These are phyloP conservation scores for Mycena maculata DNA, from an alignment of 768 basidiomycete genomes.

Conservation along the genomic window DNA sequence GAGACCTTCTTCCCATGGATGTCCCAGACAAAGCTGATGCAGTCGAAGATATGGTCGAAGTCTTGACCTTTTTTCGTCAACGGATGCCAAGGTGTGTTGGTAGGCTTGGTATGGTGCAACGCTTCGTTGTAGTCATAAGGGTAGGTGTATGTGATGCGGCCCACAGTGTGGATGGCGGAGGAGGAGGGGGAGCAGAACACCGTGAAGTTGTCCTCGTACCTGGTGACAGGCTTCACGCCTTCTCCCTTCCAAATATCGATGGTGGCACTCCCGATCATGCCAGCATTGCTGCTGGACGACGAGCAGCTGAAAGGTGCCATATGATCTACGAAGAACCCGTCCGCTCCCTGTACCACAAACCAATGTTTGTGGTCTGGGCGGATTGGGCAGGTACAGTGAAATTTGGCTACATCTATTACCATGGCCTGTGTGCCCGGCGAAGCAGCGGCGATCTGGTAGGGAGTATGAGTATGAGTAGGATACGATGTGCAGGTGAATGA, in stretches of 20 bases:
- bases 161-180: background rate
- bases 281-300: conserved; percentile 10
- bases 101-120: background rate
- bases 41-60: background rate
- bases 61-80: background rate
- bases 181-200: background rate
- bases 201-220: background rate
- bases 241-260: background rate
- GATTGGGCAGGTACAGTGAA: conserved; percentile 33
- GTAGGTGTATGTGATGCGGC: background rate
- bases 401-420: conserved; percentile 19
- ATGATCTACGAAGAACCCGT: conserved; percentile 35
- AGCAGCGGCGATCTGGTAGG: conserved; percentile 3
- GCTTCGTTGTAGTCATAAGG: background rate
- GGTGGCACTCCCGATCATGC: background rate
- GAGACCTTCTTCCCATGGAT: background rate
- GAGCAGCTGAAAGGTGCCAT: conserved; percentile 7
- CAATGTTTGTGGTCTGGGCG: conserved; percentile 29
- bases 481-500: background rate
- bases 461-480: background rate
- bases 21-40: conserved; percentile 6
- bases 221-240: background rate
- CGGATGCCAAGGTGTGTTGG: conserved; percentile 2
- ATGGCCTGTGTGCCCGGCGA: conserved; percentile 9
- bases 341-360: conserved; percentile 29